Conservation (phyloP, 2,329 filamentous ascomycete genomes). For the Thelonectria olida region DNA sequence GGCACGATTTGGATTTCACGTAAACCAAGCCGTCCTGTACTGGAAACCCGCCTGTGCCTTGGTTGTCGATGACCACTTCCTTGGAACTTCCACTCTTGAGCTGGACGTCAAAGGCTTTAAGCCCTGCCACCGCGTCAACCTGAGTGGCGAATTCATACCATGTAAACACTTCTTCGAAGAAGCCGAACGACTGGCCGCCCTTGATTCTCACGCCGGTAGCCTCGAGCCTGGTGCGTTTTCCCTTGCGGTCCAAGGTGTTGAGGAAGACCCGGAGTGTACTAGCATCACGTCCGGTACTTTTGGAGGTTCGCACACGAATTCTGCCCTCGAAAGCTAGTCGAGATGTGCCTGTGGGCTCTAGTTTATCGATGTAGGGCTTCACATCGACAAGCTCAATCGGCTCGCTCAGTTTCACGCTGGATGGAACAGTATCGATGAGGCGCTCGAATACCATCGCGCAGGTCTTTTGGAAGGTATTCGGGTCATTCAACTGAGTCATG, state of each 20-base stretch:
- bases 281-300: not conserved
- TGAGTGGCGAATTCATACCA: constrained; percentile 8
- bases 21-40: constrained; percentile 3
- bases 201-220: constrained; percentile 4
- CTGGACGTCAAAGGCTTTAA: not conserved
- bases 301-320: constrained; percentile 7
- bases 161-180: constrained; percentile 12
- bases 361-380: constrained; percentile 11
- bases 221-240: not conserved
- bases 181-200: constrained; percentile 10
- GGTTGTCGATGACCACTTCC: not conserved
- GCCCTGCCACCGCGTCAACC: not conserved
- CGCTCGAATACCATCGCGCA: constrained; percentile 9
- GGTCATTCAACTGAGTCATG: not conserved
- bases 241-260: not conserved
- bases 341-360: not conserved
- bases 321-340: not conserved
- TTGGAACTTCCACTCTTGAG: not conserved
- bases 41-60: constrained; percentile 3
- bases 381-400: constrained; percentile 10
- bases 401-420: not conserved
- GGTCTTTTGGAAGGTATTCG: constrained; percentile 1
- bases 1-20: not conserved
- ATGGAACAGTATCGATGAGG: constrained; percentile 7
- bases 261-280: constrained; percentile 1